A percentile compares a stretch with the other conserved stretches of the same genome.
phyloP scores from a whole-genome alignment of 441 rosid genomes.

The Arabidopsis lyrata region DNA sequence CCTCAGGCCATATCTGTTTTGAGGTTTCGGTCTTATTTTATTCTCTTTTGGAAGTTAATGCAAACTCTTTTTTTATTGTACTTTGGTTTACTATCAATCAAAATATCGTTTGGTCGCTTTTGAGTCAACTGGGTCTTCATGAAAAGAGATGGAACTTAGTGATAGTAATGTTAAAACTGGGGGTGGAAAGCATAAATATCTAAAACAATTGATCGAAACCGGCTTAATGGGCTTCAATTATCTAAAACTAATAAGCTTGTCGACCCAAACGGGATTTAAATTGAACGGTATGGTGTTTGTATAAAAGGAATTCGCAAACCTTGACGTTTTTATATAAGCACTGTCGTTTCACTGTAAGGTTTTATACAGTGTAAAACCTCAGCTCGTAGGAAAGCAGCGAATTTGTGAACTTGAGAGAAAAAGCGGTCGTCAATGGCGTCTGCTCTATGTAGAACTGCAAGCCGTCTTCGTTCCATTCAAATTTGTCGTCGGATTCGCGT shows the following conservation, averaged over 20 bases:
- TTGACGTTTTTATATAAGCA: background rate
- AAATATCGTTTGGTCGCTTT: constrained; percentile 15
- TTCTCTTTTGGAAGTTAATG: background rate
- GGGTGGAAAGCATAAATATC: constrained; percentile 11
- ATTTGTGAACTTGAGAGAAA: background rate
- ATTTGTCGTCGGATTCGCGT: constrained; percentile 34
- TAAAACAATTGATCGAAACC: background rate
- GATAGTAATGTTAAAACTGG: background rate
- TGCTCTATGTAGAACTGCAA: constrained; percentile 54
- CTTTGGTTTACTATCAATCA: constrained; percentile 5
- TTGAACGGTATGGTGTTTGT: constrained; percentile 18
- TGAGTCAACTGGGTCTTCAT: background rate
- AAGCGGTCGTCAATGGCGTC: constrained; percentile 62
- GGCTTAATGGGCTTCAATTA: constrained; percentile 7
- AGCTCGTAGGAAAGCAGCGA: background rate
- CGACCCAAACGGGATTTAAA: background rate
- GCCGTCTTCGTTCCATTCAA: constrained; percentile 46
- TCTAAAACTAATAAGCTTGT: background rate
- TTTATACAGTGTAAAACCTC: constrained; percentile 13
- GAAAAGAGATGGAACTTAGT: background rate
- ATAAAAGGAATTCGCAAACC: background rate
- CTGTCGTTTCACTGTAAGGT: background rate
- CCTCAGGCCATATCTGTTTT: background rate
- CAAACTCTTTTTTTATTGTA: background rate
- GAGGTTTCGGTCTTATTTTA: background rate